phyloP scores from a whole-genome alignment of 495 filamentous ascomycete species.

The Cryomyces minteri region DNA sequence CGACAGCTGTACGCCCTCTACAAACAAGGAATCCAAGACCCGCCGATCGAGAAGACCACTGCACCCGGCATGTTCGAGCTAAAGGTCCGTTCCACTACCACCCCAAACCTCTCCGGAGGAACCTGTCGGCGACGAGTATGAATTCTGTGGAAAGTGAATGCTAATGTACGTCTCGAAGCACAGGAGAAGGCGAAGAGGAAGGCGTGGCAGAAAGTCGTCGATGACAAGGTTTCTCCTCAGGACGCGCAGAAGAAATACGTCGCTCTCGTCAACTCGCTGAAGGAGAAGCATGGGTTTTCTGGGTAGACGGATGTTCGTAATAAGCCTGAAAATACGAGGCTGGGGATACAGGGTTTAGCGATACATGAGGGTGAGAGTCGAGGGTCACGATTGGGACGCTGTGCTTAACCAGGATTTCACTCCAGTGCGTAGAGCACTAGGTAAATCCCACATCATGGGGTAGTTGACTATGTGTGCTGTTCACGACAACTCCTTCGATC shows the following conservation, averaged over 20 bases:
- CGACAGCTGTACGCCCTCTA: constrained; percentile 37
- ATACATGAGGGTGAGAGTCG: too few relatives aligned
- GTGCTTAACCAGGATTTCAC: too few relatives aligned
- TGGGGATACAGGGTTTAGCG: too few relatives aligned
- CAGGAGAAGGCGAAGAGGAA: constrained; percentile 65
- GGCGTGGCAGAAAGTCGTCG: constrained; percentile 47
- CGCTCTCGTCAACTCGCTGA: constrained; percentile 45
- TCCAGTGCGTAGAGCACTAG: too few relatives aligned
- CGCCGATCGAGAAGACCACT: constrained; percentile 20
- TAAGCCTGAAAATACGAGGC: too few relatives aligned
- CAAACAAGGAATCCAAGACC: constrained; percentile 35
- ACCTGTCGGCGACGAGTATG: too few relatives aligned
- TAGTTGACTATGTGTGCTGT: too few relatives aligned
- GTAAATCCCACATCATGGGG: too few relatives aligned
- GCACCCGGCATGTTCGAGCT: constrained; percentile 34
- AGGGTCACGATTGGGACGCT: too few relatives aligned
- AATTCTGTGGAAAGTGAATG: too few relatives aligned
- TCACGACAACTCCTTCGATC: too few relatives aligned
- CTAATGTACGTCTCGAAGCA: neutral
- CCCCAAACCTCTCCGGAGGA: neutral
- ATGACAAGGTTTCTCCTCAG: constrained; percentile 35
- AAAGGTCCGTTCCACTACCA: constrained; percentile 21
- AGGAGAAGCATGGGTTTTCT: constrained; percentile 37
- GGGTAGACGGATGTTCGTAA: neutral
- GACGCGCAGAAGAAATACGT: constrained; percentile 65